phyloP scores from a whole-genome alignment of 805 yeast species.

The Metschnikowia sp. region DNA sequence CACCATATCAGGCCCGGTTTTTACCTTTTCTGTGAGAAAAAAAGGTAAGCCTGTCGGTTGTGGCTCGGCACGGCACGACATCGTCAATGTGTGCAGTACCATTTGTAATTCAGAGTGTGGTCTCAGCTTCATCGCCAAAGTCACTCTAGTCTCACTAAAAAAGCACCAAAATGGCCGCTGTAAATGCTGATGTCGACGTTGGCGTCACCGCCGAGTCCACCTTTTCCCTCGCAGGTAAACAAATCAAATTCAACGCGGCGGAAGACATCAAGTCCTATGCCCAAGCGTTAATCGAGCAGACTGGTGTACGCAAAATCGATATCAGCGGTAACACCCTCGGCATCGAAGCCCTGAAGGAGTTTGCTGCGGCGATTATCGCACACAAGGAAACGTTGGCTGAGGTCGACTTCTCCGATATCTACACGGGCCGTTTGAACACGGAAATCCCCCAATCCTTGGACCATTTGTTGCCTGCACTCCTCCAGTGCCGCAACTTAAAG shows the following conservation, averaged over 20 bases:
- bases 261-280: conserved; percentile 73
- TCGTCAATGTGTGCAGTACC: no score
- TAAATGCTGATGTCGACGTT: conserved; percentile 22
- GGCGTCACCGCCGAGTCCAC: conserved; percentile 42
- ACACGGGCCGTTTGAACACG: conserved; percentile 90
- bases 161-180: conserved; percentile 17
- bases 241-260: conserved; percentile 67
- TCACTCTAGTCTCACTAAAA: not conserved
- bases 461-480: conserved; percentile 67
- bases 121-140: not conserved
- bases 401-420: conserved; percentile 85
- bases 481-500: conserved; percentile 63
- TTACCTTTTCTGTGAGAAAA: no score
- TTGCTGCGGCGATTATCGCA: conserved; percentile 54
- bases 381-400: conserved; percentile 52
- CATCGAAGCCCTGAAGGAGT: conserved; percentile 73
- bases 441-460: conserved; percentile 87
- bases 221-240: conserved; percentile 69
- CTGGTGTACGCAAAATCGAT: conserved; percentile 55
- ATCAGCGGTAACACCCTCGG: conserved; percentile 94
- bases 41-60: no score
- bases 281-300: conserved; percentile 45
- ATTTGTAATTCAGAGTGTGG: not conserved
- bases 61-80: no score
- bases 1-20: no score